phyloP scores from a whole-genome alignment of 768 basidiomycete genomes.

The Mycena rebaudengoi region DNA sequence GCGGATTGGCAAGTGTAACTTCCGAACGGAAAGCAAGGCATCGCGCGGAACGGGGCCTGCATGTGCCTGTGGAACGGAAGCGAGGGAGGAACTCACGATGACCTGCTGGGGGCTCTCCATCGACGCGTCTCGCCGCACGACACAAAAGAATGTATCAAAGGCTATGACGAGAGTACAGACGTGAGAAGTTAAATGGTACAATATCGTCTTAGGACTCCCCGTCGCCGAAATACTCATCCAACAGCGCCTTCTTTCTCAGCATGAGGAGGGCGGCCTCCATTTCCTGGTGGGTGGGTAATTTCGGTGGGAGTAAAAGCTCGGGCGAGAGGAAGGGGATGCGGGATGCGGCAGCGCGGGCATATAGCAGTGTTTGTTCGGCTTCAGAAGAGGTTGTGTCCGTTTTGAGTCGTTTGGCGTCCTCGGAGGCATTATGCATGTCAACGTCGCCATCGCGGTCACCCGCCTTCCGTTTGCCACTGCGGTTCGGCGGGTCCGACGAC shows the following conservation, averaged over 20 bases:
- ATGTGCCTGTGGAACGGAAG: constrained; percentile 3
- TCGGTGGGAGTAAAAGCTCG: constrained; percentile 78
- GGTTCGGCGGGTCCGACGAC: too few species aligned
- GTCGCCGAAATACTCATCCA: constrained; percentile 75
- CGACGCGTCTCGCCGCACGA: background rate
- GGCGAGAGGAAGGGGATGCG: constrained; percentile 78
- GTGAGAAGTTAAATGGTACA: background rate
- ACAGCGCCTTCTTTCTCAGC: constrained; percentile 81
- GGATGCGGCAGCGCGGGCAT: constrained; percentile 69
- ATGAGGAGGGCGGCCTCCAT: constrained; percentile 81
- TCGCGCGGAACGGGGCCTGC: background rate
- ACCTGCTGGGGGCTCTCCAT: constrained; percentile 8
- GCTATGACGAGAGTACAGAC: constrained; percentile 3
- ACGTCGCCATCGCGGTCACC: constrained; percentile 50
- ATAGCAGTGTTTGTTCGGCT: constrained; percentile 34
- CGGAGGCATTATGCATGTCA: too few species aligned
- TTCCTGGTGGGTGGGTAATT: constrained; percentile 77
- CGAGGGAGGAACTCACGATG: constrained; percentile 5
- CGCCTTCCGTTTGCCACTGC: too few species aligned
- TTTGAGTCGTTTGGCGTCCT: constrained; percentile 43
- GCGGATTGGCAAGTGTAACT: constrained; percentile 8
- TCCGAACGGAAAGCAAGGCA: background rate
- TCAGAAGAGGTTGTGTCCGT: background rate
- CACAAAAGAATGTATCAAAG: background rate
- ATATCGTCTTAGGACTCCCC: constrained; percentile 32